Percentiles rank a stretch among this genome's conserved stretches.
These are phyloP conservation scores for Amanita thiersii DNA, from an alignment of 768 basidiomycete species.

Conservation along the genomic window DNA sequence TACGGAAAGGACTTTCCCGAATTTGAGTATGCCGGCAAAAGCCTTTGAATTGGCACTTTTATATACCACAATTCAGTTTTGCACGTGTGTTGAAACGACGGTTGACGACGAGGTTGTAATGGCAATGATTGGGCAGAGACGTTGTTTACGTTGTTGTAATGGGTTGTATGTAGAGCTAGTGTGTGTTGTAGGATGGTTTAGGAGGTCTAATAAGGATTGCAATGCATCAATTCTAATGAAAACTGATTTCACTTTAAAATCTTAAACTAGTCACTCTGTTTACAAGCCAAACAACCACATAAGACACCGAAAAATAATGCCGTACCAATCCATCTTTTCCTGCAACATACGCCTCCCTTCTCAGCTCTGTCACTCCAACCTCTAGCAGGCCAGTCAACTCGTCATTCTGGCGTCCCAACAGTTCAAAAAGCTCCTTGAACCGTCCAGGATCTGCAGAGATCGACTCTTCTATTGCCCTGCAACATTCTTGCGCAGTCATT, in stretches of 20 bases:
- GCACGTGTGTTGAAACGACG: too few relatives aligned
- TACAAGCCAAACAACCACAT: slow-evolving; percentile 34
- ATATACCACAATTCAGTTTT: too few relatives aligned
- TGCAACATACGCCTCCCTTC: slow-evolving; percentile 20
- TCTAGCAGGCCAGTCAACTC: slow-evolving; percentile 12
- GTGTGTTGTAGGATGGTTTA: too few relatives aligned
- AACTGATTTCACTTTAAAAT: not conserved
- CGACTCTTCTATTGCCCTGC: slow-evolving; percentile 18
- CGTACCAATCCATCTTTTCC: slow-evolving; percentile 26
- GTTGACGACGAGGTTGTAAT: too few relatives aligned
- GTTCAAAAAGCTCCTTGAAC: slow-evolving; percentile 58
- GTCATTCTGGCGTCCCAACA: slow-evolving; percentile 13
- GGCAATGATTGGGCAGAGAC: too few relatives aligned
- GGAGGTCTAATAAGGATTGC: too few relatives aligned
- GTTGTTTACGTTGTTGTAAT: too few relatives aligned
- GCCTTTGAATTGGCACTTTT: too few relatives aligned
- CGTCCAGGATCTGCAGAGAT: slow-evolving; percentile 62
- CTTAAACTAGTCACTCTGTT: slow-evolving; percentile 16
- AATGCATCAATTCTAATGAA: too few relatives aligned
- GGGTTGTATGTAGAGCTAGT: too few relatives aligned
- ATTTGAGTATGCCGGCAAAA: slow-evolving; percentile 57
- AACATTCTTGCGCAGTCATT: not conserved
- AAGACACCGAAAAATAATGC: slow-evolving; percentile 37
- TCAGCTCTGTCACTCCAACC: slow-evolving; percentile 12
- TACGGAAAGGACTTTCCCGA: slow-evolving; percentile 69